Evolutionary conservation across 2,329 filamentous ascomycete species (phyloP).

Genomic region (Arthrobotrys megalospora): DNA sequence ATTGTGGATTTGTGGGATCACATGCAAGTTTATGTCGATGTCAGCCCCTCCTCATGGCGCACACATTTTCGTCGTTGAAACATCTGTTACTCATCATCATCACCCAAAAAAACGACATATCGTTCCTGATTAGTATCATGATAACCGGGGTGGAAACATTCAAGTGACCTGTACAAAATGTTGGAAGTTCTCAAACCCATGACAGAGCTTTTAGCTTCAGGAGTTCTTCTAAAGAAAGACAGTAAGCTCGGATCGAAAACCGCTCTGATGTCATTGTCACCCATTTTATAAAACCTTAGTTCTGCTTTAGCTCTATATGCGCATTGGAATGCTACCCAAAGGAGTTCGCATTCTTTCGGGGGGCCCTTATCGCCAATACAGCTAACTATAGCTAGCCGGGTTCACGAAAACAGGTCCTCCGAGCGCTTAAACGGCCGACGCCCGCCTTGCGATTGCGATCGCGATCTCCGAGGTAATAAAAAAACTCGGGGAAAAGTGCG

Average conservation of each 20-base stretch:
- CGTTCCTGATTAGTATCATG: constrained; percentile 53
- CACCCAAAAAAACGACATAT: constrained; percentile 34
- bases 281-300: constrained; percentile 5
- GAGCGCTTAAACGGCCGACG: constrained; percentile 25
- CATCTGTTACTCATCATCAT: constrained; percentile 43
- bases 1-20: constrained; percentile 34
- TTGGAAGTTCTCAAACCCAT: constrained; percentile 17
- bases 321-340: constrained; percentile 23
- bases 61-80: constrained; percentile 11
- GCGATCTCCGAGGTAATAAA: constrained; percentile 10
- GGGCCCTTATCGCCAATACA: constrained; percentile 22
- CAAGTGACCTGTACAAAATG: constrained; percentile 42
- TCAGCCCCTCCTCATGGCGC: constrained; percentile 33
- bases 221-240: neutral
- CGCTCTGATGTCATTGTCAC: constrained; percentile 25
- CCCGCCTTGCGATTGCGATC: constrained; percentile 33
- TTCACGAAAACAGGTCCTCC: constrained; percentile 13
- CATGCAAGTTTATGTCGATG: constrained; percentile 34
- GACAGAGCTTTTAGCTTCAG: neutral
- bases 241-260: constrained; percentile 9
- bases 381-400: constrained; percentile 17
- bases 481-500: neutral
- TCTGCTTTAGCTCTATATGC: constrained; percentile 4
- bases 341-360: constrained; percentile 4
- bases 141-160: constrained; percentile 21